Base-by-base conservation (phyloP, 2,329 filamentous ascomycete species). In the Coniochaeta sp. region DNA sequence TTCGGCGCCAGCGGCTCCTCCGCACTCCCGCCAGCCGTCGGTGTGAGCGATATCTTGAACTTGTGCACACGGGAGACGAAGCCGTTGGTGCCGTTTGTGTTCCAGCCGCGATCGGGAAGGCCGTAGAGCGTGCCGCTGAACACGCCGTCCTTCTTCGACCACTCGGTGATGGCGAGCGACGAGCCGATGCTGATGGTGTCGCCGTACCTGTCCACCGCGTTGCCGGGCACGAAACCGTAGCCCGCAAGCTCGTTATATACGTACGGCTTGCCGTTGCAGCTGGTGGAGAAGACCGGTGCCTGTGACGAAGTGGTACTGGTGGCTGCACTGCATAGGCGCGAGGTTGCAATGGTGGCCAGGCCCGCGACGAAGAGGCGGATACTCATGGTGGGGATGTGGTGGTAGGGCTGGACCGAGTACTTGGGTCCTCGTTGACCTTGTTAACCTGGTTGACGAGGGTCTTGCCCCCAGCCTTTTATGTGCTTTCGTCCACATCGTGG, bases 101-200 rank as follows among this genome's bases (percentile, higher is more conserved):
- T 90, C 87, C 88, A 91, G 40, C 88, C 88, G 62, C 87, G 79
- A 67, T 90, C 87, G 1, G 88, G 88, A 17, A 90, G 71, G 14
- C 79, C 77, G 73, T 82, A 91, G 24, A 90, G 68, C 4, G 82
- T 78, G 17, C 86, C 88, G 2, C 79, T 77, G 68, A 90, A 91
- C 6, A 70, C 77, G 58, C 75, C 76, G 65, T 73, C 77, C 5
- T 70, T 69, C 68, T 81, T 82, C 65, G 76, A 79, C 86, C 87
- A 91, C 9, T 80, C 79, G 36, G 71, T 74, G 32, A 91, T 73
- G n/a, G 85, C 82, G 65, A 88, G 82, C 14, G 85, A 79, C 60
- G 83, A 88, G 9, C 89, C 89, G 58, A 89, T 77, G 40, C 85
- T 86, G 32, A 90, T 75, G 0, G 87, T 90, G 68, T 91, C 88